phyloP scores from a whole-genome alignment of 805 yeast genomes.

The Hanseniaspora mollemarum region DNA sequence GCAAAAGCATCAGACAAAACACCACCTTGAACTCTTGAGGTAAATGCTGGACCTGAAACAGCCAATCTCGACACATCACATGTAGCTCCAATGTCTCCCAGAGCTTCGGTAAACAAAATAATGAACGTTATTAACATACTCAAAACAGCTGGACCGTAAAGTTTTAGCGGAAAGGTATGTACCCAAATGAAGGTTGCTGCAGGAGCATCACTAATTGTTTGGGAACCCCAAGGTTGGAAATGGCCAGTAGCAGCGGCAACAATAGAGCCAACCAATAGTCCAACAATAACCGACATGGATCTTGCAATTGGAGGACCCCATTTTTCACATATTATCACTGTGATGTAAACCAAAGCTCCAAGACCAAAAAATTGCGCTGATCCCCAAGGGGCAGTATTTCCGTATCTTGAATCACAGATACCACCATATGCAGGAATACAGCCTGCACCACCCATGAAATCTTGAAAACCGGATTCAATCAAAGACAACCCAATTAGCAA shows the following conservation, averaged over 20 bases:
- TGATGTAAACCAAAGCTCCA: conserved; percentile 68
- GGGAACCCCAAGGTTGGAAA: conserved; percentile 37
- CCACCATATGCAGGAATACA: conserved; percentile 44
- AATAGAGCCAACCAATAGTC: conserved; percentile 76
- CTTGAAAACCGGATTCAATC: conserved; percentile 60
- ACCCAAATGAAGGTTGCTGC: conserved; percentile 81
- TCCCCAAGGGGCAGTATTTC: conserved; percentile 44
- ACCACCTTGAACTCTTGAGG: conserved; percentile 86
- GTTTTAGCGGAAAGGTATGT: conserved; percentile 60
- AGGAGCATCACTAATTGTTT: conserved; percentile 56
- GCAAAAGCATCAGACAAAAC: conserved; percentile 78
- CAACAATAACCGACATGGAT: conserved; percentile 82
- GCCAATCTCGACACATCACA: conserved; percentile 80
- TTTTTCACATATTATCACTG: conserved; percentile 66
- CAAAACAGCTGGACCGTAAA: conserved; percentile 76
- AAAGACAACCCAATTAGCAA: conserved; percentile 66
- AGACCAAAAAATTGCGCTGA: conserved; percentile 77
- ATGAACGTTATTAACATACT: conserved; percentile 78
- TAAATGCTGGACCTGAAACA: conserved; percentile 71
- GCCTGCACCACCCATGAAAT: conserved; percentile 82
- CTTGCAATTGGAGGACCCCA: conserved; percentile 93
- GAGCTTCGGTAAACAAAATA: conserved; percentile 81
- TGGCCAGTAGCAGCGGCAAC: conserved; percentile 87
- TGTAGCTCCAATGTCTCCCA: conserved; percentile 91
- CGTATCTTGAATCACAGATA: conserved; percentile 39